Evolutionary conservation across 2,329 filamentous ascomycete genomes (phyloP).

Genomic region (Colletotrichum sidae): DNA sequence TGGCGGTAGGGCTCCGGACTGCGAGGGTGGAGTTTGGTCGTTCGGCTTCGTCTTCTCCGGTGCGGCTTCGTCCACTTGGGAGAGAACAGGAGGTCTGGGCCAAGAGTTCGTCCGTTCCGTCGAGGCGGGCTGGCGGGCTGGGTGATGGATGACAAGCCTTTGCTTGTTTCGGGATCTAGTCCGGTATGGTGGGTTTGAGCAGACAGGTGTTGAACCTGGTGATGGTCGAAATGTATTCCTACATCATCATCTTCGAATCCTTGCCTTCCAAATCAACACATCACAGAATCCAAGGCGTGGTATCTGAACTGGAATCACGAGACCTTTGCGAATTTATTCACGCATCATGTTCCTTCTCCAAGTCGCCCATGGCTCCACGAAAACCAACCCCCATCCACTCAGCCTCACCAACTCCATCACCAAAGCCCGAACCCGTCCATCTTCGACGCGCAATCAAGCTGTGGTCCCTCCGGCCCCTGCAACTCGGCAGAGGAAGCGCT

Average conservation of each 20-base stretch:
- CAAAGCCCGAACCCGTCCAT: conserved; percentile 3
- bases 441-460: conserved; percentile 9
- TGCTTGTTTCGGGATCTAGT: neutral
- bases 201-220: too few species aligned
- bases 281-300: too few species aligned
- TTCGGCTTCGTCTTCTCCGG: conserved; percentile 28
- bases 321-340: too few species aligned
- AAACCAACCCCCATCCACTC: neutral
- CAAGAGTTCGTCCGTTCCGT: conserved; percentile 28
- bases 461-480: conserved; percentile 24
- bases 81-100: conserved; percentile 13
- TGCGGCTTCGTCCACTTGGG: conserved; percentile 2
- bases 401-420: neutral
- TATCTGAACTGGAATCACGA: too few species aligned
- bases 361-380: neutral
- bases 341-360: neutral
- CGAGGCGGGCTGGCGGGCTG: neutral
- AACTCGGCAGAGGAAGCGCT: conserved; percentile 1
- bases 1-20: conserved; percentile 20
- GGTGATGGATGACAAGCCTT: neutral
- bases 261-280: too few species aligned
- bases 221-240: too few species aligned
- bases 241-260: too few species aligned
- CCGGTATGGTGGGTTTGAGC: conserved; percentile 2
- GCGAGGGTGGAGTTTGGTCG: conserved; percentile 1